Evolutionary conservation across 345 rosid genomes (phyloP).

Genomic region (Fremontodendron californicum): DNA sequence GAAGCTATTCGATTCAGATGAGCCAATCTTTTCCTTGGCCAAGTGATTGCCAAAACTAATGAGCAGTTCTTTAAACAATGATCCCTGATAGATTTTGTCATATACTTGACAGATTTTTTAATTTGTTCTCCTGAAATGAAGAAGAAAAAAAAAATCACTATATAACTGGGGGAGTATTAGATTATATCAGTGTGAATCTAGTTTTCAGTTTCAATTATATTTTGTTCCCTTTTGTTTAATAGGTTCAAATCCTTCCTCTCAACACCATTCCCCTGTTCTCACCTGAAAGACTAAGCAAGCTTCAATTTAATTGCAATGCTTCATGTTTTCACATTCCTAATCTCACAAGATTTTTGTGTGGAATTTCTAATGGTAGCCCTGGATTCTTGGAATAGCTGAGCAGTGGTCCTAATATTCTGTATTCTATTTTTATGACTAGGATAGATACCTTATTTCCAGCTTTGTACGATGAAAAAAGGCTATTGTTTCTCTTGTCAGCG

Average conservation of each 20-base stretch:
- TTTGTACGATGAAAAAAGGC: no score
- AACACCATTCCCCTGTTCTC: background rate
- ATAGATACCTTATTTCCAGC: no score
- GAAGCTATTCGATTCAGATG: background rate
- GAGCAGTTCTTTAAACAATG: no score
- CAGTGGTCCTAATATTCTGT: background rate
- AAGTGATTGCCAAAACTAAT: no score
- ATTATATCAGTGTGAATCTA: background rate
- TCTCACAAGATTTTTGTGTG: no score
- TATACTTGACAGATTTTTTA: no score
- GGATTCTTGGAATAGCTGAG: background rate
- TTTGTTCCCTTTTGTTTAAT: background rate
- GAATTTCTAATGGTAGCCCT: background rate
- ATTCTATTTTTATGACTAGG: background rate
- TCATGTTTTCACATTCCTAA: background rate
- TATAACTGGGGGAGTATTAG: background rate
- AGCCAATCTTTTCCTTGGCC: background rate
- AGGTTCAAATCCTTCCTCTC: background rate
- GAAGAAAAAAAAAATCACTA: background rate
- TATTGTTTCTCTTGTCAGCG: background rate
- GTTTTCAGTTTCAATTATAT: no score
- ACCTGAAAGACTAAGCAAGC: background rate
- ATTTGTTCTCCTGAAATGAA: no score
- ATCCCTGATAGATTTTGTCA: no score
- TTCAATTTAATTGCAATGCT: background rate